These are phyloP conservation scores for Ananas comosus DNA, from an alignment of 176 grass and related monocot genomes.

Conservation along the genomic window DNA sequence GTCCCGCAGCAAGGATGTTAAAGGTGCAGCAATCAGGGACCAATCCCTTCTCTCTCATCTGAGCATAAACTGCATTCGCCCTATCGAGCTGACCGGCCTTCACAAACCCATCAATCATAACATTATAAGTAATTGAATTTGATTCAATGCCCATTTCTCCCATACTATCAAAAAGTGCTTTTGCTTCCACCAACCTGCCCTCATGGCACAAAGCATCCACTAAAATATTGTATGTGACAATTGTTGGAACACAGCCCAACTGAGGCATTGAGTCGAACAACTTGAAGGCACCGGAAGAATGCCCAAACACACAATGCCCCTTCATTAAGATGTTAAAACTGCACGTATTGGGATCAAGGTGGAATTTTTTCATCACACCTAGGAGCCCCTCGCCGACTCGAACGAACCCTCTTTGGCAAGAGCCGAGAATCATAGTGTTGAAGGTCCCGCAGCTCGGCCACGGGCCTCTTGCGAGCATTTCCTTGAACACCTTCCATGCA, in stretches of 20 bases:
- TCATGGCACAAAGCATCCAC: slow-evolving; percentile 41
- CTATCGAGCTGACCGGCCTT: slow-evolving; percentile 59
- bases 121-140: slow-evolving; percentile 76
- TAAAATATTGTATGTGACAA: slow-evolving; percentile 79
- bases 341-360: slow-evolving; percentile 33
- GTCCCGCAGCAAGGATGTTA: slow-evolving; percentile 67
- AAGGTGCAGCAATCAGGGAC: slow-evolving; percentile 75
- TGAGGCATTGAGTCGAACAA: slow-evolving; percentile 54
- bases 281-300: slow-evolving; percentile 41
- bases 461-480: slow-evolving; percentile 52
- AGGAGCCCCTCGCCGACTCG: slow-evolving; percentile 34
- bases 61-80: slow-evolving; percentile 34
- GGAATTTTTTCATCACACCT: slow-evolving; percentile 45
- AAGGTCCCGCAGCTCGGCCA: slow-evolving; percentile 42
- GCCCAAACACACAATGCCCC: slow-evolving; percentile 45
- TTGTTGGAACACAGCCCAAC: slow-evolving; percentile 24
- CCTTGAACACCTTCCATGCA: slow-evolving; percentile 85
- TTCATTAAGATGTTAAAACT: slow-evolving; percentile 94
- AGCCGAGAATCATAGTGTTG: slow-evolving; percentile 76
- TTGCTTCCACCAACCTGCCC: slow-evolving; percentile 65
- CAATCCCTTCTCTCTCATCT: slow-evolving; percentile 58
- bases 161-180: slow-evolving; percentile 54
- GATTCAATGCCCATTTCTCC: slow-evolving; percentile 34
- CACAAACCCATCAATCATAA: slow-evolving; percentile 75
- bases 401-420: slow-evolving; percentile 47